A percentile compares a stretch with the other conserved stretches of the same genome.
phyloP scores from a whole-genome alignment of 2,329 filamentous ascomycete species.

The Colletotrichum australisinense region DNA sequence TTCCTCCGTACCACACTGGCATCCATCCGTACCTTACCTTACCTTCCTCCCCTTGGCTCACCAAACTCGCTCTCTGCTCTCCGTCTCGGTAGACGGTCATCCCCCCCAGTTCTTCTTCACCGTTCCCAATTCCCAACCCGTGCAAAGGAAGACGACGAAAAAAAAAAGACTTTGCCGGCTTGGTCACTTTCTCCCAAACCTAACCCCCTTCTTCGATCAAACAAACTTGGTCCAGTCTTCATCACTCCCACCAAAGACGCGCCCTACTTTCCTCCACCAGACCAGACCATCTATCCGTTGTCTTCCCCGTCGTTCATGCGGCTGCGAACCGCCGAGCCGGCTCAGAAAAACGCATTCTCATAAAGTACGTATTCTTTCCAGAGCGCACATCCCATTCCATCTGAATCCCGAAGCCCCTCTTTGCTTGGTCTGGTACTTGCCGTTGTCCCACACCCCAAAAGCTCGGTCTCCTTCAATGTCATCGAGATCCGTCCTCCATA shows the following conservation, averaged over 20 bases:
- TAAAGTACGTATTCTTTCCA: slow-evolving; percentile 33
- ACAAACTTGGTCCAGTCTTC: slow-evolving; percentile 20
- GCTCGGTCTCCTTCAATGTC: slow-evolving; percentile 37
- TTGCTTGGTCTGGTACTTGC: slow-evolving; percentile 35
- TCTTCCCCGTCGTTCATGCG: slow-evolving; percentile 28
- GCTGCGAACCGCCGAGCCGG: slow-evolving; percentile 20
- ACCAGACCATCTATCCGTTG: not conserved
- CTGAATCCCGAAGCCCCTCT: slow-evolving; percentile 33
- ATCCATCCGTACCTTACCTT: no score
- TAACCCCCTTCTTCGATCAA: slow-evolving; percentile 16
- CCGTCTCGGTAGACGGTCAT: slow-evolving; percentile 5
- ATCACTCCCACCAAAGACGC: not conserved
- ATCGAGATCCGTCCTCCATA: slow-evolving; percentile 36
- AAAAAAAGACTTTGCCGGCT: slow-evolving; percentile 31
- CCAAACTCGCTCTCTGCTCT: not conserved
- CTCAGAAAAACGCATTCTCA: slow-evolving; percentile 21
- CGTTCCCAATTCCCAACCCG: slow-evolving; percentile 22
- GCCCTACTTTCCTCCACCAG: not conserved
- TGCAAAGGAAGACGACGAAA: slow-evolving; percentile 1
- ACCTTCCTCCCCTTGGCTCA: not conserved
- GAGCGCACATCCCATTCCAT: slow-evolving; percentile 32
- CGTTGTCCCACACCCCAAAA: slow-evolving; percentile 36
- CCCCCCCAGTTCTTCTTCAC: slow-evolving; percentile 27
- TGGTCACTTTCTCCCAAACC: slow-evolving; percentile 12
- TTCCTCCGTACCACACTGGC: slow-evolving; percentile 6